These are phyloP conservation scores for Xerocomus spinulosus DNA, from an alignment of 768 basidiomycete genomes.

Conservation along the genomic window DNA sequence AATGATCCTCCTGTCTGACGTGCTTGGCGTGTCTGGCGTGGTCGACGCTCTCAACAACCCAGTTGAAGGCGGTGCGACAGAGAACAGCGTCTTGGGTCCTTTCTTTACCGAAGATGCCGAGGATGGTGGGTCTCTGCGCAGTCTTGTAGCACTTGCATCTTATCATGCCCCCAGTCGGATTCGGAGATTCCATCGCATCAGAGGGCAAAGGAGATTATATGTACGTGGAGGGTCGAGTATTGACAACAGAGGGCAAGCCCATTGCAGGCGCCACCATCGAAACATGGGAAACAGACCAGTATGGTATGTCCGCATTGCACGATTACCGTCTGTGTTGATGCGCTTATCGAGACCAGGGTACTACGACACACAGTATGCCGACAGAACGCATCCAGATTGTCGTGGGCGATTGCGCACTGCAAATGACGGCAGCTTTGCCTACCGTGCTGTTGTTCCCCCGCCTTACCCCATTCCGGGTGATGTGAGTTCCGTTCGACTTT, in stretches of 20 bases:
- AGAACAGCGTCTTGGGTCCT: conserved; percentile 75
- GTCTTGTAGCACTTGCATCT: not conserved
- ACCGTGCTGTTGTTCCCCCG: conserved; percentile 64
- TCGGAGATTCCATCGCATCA: conserved; percentile 76
- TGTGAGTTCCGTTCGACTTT: conserved; percentile 28
- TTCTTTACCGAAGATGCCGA: conserved; percentile 78
- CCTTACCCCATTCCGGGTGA: conserved; percentile 77
- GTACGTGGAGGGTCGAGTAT: conserved; percentile 70
- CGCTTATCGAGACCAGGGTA: conserved; percentile 9
- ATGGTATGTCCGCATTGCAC: conserved; percentile 39
- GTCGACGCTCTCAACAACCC: conserved; percentile 75
- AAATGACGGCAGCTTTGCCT: conserved; percentile 62
- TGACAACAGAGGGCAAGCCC: conserved; percentile 55
- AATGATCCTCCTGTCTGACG: conserved; percentile 83
- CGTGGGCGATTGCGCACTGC: conserved; percentile 59
- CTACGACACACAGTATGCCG: conserved; percentile 50
- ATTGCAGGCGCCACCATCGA: conserved; percentile 65
- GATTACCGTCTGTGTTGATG: conserved; percentile 23
- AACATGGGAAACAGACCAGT: conserved; percentile 78
- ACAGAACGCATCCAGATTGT: conserved; percentile 61
- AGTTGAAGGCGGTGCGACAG: conserved; percentile 57
- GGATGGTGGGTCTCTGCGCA: conserved; percentile 44
- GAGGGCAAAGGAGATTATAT: conserved; percentile 85
- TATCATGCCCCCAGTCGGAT: conserved; percentile 40
- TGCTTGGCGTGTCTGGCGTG: conserved; percentile 71